Conservation (phyloP, 192 early-diverging fungal genomes). For the Jimgerdemannia flammicorona region DNA sequence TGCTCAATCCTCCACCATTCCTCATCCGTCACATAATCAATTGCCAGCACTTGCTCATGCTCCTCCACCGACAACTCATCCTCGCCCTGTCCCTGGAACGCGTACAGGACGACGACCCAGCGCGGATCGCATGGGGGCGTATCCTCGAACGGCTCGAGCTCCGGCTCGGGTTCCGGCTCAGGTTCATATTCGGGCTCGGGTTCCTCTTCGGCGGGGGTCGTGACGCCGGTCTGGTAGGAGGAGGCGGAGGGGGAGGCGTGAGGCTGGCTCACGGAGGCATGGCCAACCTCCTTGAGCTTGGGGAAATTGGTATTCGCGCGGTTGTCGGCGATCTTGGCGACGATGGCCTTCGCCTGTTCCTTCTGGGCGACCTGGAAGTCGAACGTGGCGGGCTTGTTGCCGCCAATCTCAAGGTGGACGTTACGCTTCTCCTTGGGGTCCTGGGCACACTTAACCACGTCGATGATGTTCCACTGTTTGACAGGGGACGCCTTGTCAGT, state of each 20-base stretch:
- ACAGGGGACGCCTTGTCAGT: conserved; percentile 56
- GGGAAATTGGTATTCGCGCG: conserved; percentile 42
- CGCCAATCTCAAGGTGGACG: conserved; percentile 59
- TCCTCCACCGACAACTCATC: conserved; percentile 88
- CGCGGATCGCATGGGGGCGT: conserved; percentile 16
- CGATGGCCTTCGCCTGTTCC: conserved; percentile 63
- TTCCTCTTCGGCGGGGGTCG: conserved; percentile 4
- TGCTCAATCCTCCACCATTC: conserved; percentile 88
- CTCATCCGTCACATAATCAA: conserved; percentile 74
- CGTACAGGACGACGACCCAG: conserved; percentile 62
- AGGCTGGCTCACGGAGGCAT: conserved; percentile 22
- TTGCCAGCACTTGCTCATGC: conserved; percentile 77
- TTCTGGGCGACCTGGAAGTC: conserved; percentile 62
- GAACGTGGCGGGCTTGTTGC: conserved; percentile 46
- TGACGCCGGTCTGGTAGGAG: neutral
- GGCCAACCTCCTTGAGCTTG: conserved; percentile 7
- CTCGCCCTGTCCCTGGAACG: conserved; percentile 76
- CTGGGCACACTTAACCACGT: conserved; percentile 55
- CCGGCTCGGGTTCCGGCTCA: conserved; percentile 17
- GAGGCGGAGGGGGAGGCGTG: conserved; percentile 5
- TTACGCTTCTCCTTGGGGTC: conserved; percentile 48
- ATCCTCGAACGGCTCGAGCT: conserved; percentile 22
- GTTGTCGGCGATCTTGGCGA: conserved; percentile 57
- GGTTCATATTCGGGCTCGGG: conserved; percentile 14
- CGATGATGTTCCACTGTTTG: conserved; percentile 53